These are phyloP conservation scores for Penicillium canariense DNA, from an alignment of 495 filamentous ascomycete genomes.

Conservation along the genomic window DNA sequence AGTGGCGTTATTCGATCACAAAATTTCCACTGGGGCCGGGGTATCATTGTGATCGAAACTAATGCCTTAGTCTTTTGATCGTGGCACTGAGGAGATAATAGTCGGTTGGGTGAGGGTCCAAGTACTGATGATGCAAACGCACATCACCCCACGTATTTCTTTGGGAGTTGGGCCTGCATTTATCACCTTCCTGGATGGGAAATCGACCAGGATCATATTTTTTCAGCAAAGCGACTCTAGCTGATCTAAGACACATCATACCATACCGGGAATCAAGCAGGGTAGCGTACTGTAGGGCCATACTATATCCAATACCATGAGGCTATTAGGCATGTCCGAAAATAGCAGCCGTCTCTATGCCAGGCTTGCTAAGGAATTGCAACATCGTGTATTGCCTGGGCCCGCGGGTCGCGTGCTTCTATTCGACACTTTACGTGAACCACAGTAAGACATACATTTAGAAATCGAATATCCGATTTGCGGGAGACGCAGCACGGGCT, in stretches of 20 bases:
- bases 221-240: background rate
- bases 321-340: background rate
- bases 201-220: background rate
- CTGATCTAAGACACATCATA: background rate
- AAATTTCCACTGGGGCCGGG: background rate
- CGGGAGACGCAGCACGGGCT: background rate
- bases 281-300: background rate
- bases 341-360: background rate
- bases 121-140: background rate
- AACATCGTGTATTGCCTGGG: background rate
- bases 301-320: background rate
- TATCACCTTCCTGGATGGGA: background rate
- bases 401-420: background rate
- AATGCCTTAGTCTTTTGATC: too few relatives aligned
- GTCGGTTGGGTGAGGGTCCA: background rate
- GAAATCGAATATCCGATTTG: too few relatives aligned
- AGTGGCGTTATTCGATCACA: background rate
- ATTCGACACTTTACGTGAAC: background rate
- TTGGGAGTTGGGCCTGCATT: background rate
- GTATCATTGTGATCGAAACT: background rate
- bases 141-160: background rate
- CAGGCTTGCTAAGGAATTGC: background rate
- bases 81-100: too few relatives aligned
- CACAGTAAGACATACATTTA: constrained; percentile 3
- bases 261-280: background rate